phyloP scores from a whole-genome alignment of 2,329 filamentous ascomycete species.

The Verticillium isaacii region DNA sequence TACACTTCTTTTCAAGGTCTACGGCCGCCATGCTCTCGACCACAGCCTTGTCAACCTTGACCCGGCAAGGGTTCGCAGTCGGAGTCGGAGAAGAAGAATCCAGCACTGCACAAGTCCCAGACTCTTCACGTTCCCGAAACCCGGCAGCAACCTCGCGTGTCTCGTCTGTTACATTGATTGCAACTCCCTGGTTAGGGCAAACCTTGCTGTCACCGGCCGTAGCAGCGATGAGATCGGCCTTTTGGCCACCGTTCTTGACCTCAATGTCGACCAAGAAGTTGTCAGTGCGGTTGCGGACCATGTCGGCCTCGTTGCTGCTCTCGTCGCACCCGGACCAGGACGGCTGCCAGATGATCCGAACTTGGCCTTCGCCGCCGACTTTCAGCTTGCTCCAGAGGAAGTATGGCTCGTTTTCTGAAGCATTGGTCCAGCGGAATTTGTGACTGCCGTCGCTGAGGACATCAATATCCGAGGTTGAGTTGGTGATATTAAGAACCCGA shows the following conservation, averaged over 20 bases:
- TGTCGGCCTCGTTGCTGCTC: slow-evolving; percentile 5
- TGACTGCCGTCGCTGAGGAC: not conserved
- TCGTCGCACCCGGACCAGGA: slow-evolving; percentile 8
- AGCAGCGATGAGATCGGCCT: slow-evolving; percentile 8
- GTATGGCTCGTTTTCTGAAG: slow-evolving; percentile 6
- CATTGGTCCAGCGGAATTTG: not conserved
- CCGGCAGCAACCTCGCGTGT: slow-evolving; percentile 3
- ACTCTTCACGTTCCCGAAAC: not conserved
- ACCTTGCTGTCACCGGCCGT: slow-evolving; percentile 4
- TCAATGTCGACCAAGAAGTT: slow-evolving; percentile 9
- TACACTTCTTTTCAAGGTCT: slow-evolving; percentile 5
- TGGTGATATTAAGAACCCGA: slow-evolving; percentile 6
- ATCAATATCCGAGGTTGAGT: not conserved
- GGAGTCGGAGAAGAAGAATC: slow-evolving; percentile 4
- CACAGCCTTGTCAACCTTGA: slow-evolving; percentile 12
- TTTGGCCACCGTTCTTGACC: slow-evolving; percentile 9
- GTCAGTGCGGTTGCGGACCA: slow-evolving; percentile 4
- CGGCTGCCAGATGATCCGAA: slow-evolving; percentile 4
- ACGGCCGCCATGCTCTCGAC: slow-evolving; percentile 13
- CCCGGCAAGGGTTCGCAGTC: slow-evolving; percentile 12
- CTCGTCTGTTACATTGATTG: slow-evolving; percentile 10
- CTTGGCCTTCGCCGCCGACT: slow-evolving; percentile 6
- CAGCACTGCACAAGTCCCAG: slow-evolving; percentile 6
- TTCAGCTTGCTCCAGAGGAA: slow-evolving; percentile 6
- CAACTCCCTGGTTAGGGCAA: slow-evolving; percentile 3